Conservation (phyloP, 768 basidiomycete species). For the Lentinula boryana region DNA sequence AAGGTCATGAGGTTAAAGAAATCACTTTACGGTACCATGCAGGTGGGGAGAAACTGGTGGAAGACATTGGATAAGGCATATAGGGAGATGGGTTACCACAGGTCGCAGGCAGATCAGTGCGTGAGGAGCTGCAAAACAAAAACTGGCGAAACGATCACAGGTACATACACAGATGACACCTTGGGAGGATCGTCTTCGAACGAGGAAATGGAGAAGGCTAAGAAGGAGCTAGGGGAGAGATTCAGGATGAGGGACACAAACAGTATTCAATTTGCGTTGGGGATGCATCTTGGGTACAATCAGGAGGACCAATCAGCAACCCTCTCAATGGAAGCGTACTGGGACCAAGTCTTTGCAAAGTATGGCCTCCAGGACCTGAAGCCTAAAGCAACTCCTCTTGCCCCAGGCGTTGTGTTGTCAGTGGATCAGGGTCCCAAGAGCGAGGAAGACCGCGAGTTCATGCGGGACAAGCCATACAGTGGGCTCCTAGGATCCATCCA, state of each 20-base stretch:
- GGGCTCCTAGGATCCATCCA: too few relatives aligned
- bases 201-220: slow-evolving; percentile 5
- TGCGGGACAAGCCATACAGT: too few relatives aligned
- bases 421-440: not conserved
- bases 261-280: not conserved
- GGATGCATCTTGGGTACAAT: slow-evolving; percentile 3
- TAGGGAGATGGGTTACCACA: slow-evolving; percentile 4
- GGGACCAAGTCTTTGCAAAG: slow-evolving; percentile 7
- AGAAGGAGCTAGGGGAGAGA: slow-evolving; percentile 4
- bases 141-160: slow-evolving; percentile 4
- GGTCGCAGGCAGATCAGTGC: slow-evolving; percentile 9
- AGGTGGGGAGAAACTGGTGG: slow-evolving; percentile 9
- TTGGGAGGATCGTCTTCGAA: not conserved
- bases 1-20: slow-evolving; percentile 2
- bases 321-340: slow-evolving; percentile 4
- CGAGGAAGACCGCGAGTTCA: too few relatives aligned
- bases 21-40: slow-evolving; percentile 8
- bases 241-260: not conserved
- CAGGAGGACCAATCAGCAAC: not conserved
- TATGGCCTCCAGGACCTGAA: slow-evolving; percentile 4
- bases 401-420: slow-evolving; percentile 2
- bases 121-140: not conserved
- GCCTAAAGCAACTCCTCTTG: slow-evolving; percentile 8
- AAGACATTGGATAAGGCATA: slow-evolving; percentile 1
- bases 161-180: slow-evolving; percentile 9